phyloP scores from a whole-genome alignment of 169 alveolate species.

The Plasmodium adleri region DNA sequence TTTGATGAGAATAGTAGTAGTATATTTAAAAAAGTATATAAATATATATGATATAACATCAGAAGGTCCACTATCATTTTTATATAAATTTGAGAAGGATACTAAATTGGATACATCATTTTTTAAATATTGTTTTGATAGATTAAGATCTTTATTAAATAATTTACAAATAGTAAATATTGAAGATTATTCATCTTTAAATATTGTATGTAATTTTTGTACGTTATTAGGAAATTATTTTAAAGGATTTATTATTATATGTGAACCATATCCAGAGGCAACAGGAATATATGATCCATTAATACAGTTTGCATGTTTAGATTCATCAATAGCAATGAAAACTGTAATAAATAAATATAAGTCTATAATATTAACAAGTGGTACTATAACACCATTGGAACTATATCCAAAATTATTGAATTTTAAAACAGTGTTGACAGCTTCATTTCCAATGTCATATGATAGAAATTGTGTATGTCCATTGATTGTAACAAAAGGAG shows the following conservation, averaged over 20 bases:
- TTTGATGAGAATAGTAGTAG: conserved; percentile 91
- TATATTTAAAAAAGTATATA: conserved; percentile 91
- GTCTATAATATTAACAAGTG: conserved; percentile 96
- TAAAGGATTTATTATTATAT: conserved; percentile 96
- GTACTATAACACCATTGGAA: conserved; percentile 98
- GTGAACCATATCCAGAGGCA: conserved; percentile 97
- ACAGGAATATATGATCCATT: conserved; percentile 94
- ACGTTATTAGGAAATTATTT: conserved; percentile 94
- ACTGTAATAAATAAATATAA: conserved; percentile 93
- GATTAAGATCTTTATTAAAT: conserved; percentile 85
- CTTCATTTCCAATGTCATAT: conserved; percentile 94
- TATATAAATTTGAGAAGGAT: conserved; percentile 86
- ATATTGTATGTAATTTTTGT: conserved; percentile 93
- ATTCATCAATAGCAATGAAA: conserved; percentile 96
- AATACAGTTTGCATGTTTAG: conserved; percentile 96
- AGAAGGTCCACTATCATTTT: conserved; percentile 95
- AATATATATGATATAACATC: conserved; percentile 89
- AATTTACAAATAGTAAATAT: conserved; percentile 87
- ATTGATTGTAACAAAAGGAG: conserved; percentile 95
- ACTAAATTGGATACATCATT: conserved; percentile 87
- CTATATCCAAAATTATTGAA: conserved; percentile 95
- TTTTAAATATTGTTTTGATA: conserved; percentile 83
- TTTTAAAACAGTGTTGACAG: conserved; percentile 94
- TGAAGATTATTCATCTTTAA: conserved; percentile 88
- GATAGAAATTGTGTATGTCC: conserved; percentile 97